These are phyloP conservation scores for Chrysoporthe austroafricana DNA, from an alignment of 2,329 filamentous ascomycete species.

Conservation along the genomic window DNA sequence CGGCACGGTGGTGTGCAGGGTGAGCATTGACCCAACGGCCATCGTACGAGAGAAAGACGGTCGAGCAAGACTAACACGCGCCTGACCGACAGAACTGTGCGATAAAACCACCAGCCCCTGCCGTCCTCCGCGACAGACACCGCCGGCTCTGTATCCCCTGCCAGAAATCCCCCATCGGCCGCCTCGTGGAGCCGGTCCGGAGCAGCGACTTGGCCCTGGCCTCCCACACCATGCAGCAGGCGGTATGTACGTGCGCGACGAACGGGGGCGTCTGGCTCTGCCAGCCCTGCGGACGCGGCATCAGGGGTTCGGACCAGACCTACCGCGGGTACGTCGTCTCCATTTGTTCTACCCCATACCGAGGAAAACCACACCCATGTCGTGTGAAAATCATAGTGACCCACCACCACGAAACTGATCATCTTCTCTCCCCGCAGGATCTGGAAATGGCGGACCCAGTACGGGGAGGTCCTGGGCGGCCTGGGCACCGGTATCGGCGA, in stretches of 20 bases:
- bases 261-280: constrained; percentile 77
- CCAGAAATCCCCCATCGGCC: constrained; percentile 68
- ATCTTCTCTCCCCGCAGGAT: constrained; percentile 51
- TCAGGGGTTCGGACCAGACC: constrained; percentile 62
- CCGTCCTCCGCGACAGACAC: constrained; percentile 72
- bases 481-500: constrained; percentile 87
- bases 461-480: constrained; percentile 78
- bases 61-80: constrained; percentile 9
- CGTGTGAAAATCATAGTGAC: background rate
- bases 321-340: constrained; percentile 55
- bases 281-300: constrained; percentile 76
- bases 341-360: constrained; percentile 6
- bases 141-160: constrained; percentile 81
- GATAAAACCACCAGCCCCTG: constrained; percentile 75
- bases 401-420: constrained; percentile 16
- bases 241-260: constrained; percentile 56
- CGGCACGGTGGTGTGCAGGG: constrained; percentile 77
- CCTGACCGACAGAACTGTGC: constrained; percentile 75
- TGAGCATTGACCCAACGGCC: constrained; percentile 47
- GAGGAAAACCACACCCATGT: background rate
- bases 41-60: background rate
- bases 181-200: constrained; percentile 51
- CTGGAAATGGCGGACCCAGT: constrained; percentile 89
- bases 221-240: constrained; percentile 60
- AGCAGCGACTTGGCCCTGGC: constrained; percentile 51